Conservation (phyloP, 31 red algal genomes). For the Asparagopsis taxiformis region DNA sequence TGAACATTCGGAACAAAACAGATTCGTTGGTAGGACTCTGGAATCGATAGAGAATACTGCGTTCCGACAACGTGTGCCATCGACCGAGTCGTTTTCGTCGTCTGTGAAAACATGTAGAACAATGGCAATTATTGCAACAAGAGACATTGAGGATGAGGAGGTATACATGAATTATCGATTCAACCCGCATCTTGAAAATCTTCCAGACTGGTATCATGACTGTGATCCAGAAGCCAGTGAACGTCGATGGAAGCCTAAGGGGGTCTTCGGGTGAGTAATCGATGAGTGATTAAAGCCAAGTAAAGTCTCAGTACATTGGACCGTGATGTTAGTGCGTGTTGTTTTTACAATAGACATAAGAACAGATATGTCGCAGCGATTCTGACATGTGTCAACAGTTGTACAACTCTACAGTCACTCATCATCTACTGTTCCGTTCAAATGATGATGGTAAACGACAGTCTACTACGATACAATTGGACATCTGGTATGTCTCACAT, state of each 20-base stretch:
- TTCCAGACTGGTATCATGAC: slow-evolving; percentile 72
- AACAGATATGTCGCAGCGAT: too few species aligned
- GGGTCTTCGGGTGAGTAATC: slow-evolving; percentile 3
- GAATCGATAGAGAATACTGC: slow-evolving; percentile 30
- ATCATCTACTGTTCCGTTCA: too few species aligned
- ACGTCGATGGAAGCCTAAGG: slow-evolving; percentile 28
- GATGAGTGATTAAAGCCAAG: too few species aligned
- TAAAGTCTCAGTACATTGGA: too few species aligned
- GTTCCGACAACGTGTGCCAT: slow-evolving; percentile 24
- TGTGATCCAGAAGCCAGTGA: slow-evolving; percentile 37
- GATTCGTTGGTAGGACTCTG: background rate
- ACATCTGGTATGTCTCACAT: too few species aligned
- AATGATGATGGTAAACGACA: too few species aligned
- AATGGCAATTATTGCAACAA: slow-evolving; percentile 57
- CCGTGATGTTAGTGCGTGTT: too few species aligned
- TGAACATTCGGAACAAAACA: background rate
- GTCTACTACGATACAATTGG: too few species aligned
- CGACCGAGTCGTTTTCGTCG: slow-evolving; percentile 2
- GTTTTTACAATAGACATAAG: too few species aligned
- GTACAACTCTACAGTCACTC: too few species aligned
- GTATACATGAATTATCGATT: slow-evolving; percentile 85
- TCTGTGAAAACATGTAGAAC: slow-evolving; percentile 20
- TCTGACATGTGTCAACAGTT: too few species aligned
- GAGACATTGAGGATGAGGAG: slow-evolving; percentile 65
- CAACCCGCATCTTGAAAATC: slow-evolving; percentile 24